Evolutionary conservation across 768 basidiomycete species (phyloP).

Genomic region (Naganishia friedmannii): DNA sequence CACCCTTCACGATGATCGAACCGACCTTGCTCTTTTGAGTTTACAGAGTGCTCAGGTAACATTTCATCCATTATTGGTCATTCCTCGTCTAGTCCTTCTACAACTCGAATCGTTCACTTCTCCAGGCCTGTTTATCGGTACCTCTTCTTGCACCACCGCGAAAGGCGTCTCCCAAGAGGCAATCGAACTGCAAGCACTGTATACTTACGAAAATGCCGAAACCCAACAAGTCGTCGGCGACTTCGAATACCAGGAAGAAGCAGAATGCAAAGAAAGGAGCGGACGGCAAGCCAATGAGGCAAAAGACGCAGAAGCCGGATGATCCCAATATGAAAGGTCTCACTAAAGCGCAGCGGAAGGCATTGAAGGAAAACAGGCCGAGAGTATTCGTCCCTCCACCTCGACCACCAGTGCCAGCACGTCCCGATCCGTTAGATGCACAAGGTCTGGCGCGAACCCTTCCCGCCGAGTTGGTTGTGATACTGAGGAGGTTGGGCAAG

Average conservation of each 20-base stretch:
- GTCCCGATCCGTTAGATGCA: slow-evolving; percentile 80
- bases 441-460: slow-evolving; percentile 70
- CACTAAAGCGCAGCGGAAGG: slow-evolving; percentile 60
- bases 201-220: slow-evolving; percentile 40
- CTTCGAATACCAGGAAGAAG: slow-evolving; percentile 85
- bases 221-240: slow-evolving; percentile 68
- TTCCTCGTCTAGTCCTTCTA: too few species aligned
- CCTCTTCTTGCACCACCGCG: too few species aligned
- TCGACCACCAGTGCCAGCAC: slow-evolving; percentile 55
- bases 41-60: too few species aligned
- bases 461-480: slow-evolving; percentile 76
- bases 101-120: too few species aligned
- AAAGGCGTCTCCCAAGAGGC: not conserved
- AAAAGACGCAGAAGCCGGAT: slow-evolving; percentile 58
- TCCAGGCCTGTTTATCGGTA: too few species aligned
- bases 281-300: slow-evolving; percentile 44
- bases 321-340: slow-evolving; percentile 54
- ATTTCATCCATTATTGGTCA: too few species aligned
- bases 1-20: not conserved
- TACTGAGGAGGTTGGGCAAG: slow-evolving; percentile 77
- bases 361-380: slow-evolving; percentile 52
- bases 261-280: slow-evolving; percentile 71
- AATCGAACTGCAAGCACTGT: not conserved
- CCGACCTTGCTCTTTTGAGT: not conserved
- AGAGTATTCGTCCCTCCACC: slow-evolving; percentile 78